Evolutionary conservation across 2,329 filamentous ascomycete species (phyloP).

Genomic region (Fusarium tupiense): DNA sequence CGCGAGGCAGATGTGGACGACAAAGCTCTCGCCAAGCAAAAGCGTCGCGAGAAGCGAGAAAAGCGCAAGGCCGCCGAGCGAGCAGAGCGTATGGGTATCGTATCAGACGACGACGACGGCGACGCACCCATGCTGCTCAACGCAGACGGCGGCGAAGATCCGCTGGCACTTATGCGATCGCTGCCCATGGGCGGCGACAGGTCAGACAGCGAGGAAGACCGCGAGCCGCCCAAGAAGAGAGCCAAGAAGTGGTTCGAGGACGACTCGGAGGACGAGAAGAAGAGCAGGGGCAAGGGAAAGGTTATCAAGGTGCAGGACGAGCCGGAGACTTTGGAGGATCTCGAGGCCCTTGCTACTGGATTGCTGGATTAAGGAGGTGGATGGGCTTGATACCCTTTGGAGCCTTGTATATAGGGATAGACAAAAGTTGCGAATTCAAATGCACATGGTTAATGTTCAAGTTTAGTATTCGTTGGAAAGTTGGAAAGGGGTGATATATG

Average conservation of each 20-base stretch:
- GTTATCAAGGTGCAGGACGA: constrained; percentile 72
- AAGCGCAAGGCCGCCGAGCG: constrained; percentile 75
- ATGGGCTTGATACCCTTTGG: constrained; percentile 44
- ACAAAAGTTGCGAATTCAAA: constrained; percentile 32
- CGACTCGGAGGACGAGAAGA: constrained; percentile 65
- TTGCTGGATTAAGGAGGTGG: constrained; percentile 62
- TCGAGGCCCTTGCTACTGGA: constrained; percentile 79
- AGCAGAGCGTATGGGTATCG: constrained; percentile 48
- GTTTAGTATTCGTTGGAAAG: background rate
- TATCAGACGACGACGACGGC: constrained; percentile 41
- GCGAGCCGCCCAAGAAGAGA: constrained; percentile 62
- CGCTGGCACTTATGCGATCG: constrained; percentile 66
- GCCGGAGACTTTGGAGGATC: constrained; percentile 80
- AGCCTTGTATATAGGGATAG: constrained; percentile 27
- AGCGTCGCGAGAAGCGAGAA: constrained; percentile 78
- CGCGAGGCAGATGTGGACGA: constrained; percentile 81
- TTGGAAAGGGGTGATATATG: background rate
- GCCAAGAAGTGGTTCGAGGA: constrained; percentile 84
- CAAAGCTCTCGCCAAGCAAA: constrained; percentile 81
- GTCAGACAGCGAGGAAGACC: constrained; percentile 49
- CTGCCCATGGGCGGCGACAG: constrained; percentile 59
- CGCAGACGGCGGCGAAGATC: constrained; percentile 43
- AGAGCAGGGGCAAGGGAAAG: constrained; percentile 58
- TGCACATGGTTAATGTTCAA: constrained; percentile 16
- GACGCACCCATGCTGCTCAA: constrained; percentile 48